Percentiles rank a stretch among this genome's conserved stretches.
These are phyloP conservation scores for Cryptosporidium canis DNA, from an alignment of 169 alveolate genomes.

Conservation along the genomic window DNA sequence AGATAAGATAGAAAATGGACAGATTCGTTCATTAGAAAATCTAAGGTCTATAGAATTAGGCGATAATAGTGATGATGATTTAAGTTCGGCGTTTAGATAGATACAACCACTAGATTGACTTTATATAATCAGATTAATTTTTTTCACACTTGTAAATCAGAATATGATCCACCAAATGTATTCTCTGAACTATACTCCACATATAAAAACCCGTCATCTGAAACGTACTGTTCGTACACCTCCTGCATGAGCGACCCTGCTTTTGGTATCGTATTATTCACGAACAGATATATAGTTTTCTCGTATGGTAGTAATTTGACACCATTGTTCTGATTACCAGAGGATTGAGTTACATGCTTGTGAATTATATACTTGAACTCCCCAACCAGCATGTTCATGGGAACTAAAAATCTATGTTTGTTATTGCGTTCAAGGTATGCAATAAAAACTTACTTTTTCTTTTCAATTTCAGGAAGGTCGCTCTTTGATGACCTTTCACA, in stretches of 20 bases:
- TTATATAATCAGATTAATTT: not conserved
- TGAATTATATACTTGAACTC: conserved; percentile 89
- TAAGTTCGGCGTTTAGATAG: conserved; percentile 65
- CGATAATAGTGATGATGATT: conserved; percentile 63
- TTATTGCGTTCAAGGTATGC: conserved; percentile 1
- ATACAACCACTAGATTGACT: not conserved
- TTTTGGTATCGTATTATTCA: conserved; percentile 82
- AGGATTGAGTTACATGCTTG: conserved; percentile 82
- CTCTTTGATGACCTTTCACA: conserved; percentile 82
- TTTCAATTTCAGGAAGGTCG: conserved; percentile 79
- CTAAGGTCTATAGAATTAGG: conserved; percentile 4
- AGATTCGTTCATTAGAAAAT: not conserved
- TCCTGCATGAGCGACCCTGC: conserved; percentile 85
- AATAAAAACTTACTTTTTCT: conserved; percentile 75
- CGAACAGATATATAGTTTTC: conserved; percentile 83
- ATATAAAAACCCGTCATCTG: conserved; percentile 86
- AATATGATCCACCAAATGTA: conserved; percentile 76
- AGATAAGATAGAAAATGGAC: not conserved
- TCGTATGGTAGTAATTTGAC: conserved; percentile 77
- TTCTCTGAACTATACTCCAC: conserved; percentile 84
- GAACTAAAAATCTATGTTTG: conserved; percentile 82
- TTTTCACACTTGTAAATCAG: not conserved
- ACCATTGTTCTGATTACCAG: conserved; percentile 71
- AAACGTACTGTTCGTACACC: conserved; percentile 82
- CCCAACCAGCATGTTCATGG: conserved; percentile 87